Conservation (phyloP, 495 filamentous ascomycete genomes). For the Aspergillus sclerotioniger region DNA sequence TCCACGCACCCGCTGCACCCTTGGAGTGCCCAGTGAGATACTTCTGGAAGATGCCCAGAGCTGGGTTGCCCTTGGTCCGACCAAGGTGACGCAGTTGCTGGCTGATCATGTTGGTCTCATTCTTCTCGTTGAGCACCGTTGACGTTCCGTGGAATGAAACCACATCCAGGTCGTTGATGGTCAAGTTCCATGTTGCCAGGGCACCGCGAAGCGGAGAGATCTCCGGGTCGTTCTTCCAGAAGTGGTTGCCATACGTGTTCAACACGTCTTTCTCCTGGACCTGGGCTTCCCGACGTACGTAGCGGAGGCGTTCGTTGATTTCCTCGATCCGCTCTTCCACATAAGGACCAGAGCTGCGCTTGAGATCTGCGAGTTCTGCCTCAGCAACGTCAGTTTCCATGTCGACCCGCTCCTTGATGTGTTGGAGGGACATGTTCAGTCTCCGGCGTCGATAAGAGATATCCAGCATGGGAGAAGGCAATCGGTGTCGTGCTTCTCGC, state of each 20-base stretch:
- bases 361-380: not conserved
- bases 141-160: slow-evolving; percentile 98
- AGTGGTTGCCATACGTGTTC: slow-evolving; percentile 36
- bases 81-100: slow-evolving; percentile 92
- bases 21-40: slow-evolving; percentile 97
- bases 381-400: slow-evolving; percentile 70
- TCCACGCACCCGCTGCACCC: slow-evolving; percentile 97
- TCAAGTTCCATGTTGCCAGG: slow-evolving; percentile 94
- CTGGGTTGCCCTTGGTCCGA: slow-evolving; percentile 87
- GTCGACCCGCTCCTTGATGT: not conserved
- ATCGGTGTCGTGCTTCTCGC: slow-evolving; percentile 86
- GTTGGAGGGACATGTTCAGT: not conserved
- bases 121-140: slow-evolving; percentile 97
- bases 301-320: not conserved
- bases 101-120: slow-evolving; percentile 93
- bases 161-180: slow-evolving; percentile 87
- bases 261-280: slow-evolving; percentile 28
- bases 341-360: not conserved
- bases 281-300: not conserved
- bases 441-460: not conserved
- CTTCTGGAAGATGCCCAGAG: slow-evolving; percentile 97
- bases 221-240: not conserved
- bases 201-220: slow-evolving; percentile 78
- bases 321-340: not conserved
- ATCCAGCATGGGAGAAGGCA: slow-evolving; percentile 76